These are phyloP conservation scores for Maudiozyma humilis DNA, from an alignment of 1,139 yeast species.

Conservation along the genomic window DNA sequence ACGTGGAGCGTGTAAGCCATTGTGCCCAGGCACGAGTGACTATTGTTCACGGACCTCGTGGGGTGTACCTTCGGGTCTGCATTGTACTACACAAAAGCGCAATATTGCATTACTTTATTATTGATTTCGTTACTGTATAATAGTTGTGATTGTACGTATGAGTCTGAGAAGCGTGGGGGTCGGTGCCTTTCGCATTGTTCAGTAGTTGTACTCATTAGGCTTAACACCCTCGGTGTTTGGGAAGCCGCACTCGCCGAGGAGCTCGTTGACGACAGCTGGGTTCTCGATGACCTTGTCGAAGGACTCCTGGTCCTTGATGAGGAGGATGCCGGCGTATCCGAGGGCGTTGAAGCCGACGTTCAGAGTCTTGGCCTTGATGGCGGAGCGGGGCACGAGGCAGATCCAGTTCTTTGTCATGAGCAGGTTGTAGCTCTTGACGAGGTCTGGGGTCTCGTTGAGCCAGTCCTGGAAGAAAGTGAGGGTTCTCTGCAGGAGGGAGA, in stretches of 20 bases:
- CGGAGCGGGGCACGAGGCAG: constrained; percentile 74
- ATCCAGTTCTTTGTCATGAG: constrained; percentile 76
- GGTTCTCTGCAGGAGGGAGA: constrained; percentile 61
- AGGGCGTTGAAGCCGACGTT: constrained; percentile 47
- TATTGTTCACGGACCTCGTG: too few species aligned
- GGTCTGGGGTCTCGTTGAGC: constrained; percentile 32
- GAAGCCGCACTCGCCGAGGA: constrained; percentile 57
- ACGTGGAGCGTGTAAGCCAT: too few species aligned
- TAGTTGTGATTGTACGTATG: too few species aligned
- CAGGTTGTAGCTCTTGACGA: constrained; percentile 56
- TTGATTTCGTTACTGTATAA: too few species aligned
- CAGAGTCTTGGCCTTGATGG: constrained; percentile 19
- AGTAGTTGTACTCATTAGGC: constrained; percentile 42
- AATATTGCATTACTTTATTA: too few species aligned
- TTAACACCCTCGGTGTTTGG: constrained; percentile 43
- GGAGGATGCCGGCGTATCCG: constrained; percentile 69
- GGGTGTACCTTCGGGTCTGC: too few species aligned
- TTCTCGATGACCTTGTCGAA: constrained; percentile 34
- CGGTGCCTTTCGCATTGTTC: constrained; percentile 2
- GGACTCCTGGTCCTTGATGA: constrained; percentile 61
- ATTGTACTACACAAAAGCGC: too few species aligned
- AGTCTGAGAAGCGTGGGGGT: too few species aligned
- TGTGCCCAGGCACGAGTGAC: too few species aligned
- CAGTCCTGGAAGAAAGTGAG: constrained; percentile 55
- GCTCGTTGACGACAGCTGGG: constrained; percentile 36